Base-by-base conservation (phyloP, 140 eudicot genomes). In the Senecio squalidus region DNA sequence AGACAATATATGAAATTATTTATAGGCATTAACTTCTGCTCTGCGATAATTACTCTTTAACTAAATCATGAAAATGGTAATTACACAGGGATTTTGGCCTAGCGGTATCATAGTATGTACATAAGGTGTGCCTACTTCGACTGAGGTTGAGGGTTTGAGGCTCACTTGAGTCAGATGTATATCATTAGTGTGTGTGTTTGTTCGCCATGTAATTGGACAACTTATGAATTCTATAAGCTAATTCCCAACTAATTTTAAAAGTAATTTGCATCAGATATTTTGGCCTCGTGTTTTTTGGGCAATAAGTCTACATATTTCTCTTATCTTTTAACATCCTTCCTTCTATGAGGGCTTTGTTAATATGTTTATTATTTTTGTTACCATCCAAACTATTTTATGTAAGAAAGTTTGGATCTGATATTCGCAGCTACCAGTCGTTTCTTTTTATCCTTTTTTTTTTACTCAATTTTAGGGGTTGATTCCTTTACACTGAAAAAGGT, bases 351-450 rank as follows among this genome's bases (percentile, higher is more conserved):
- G n/a, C 22, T 26, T 53, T 26, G 4, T 25, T 6, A 7, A 43
- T 13, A 33, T 53, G 28, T 22, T 22, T 30, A 43, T 38, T 58
- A 40, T 15, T 58, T 40, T 23, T 45, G 23, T n/a, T 23, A 2
- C 25, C 9, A 4, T 15, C n/a, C 29, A 44, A 62, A 21, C 15
- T 11, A 47, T 46, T 55, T 44, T 17, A 33, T 16, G 10, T 20
- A 27, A 55, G 25, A 60, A 60, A 7, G 26, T 30, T 57, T 23
- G 49, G 21, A 39, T 65, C 26, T 52, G 62, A 52, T 65, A 10
- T 6, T 44, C 3, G 43, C 43, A 58, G 60, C 46, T 23, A 38
- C 52, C 52, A 10, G 57, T 22, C 22, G 58, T 44, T 31, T 56
- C 13, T 44, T 18, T 31, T 38, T n/a, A n/a, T n/a, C n/a, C 28